Evolutionary conservation across 306 rosid species (phyloP).

Genomic region (Rubus idaeus): DNA sequence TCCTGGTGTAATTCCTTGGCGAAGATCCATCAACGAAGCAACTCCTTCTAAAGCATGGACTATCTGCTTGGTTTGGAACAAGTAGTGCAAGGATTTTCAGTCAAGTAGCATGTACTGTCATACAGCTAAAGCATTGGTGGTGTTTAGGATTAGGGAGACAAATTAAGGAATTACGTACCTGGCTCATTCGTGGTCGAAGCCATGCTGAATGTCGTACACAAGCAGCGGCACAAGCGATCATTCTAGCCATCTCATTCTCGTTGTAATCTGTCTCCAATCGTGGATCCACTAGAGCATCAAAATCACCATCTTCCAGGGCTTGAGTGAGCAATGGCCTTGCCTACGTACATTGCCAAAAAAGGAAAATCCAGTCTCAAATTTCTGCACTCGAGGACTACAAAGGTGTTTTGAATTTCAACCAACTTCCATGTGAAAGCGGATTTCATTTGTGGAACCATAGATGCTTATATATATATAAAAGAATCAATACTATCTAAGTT

Average conservation of each 20-base stretch:
- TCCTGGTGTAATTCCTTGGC: constrained; percentile 26
- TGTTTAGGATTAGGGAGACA: not conserved
- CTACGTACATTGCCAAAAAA: constrained; percentile 4
- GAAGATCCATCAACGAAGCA: constrained; percentile 40
- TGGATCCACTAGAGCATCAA: constrained; percentile 25
- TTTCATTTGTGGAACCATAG: not conserved
- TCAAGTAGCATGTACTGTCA: not conserved
- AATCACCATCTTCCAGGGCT: constrained; percentile 20
- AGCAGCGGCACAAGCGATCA: constrained; percentile 28
- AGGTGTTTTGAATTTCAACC: not conserved
- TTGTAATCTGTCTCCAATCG: constrained; percentile 21
- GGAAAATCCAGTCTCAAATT: not conserved
- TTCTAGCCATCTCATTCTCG: constrained; percentile 25
- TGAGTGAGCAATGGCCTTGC: constrained; percentile 36
- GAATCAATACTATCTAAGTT: not conserved
- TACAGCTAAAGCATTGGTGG: not conserved
- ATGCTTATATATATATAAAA: not conserved
- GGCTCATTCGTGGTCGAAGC: constrained; percentile 29
- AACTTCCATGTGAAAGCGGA: not conserved
- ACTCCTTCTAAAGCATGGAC: constrained; percentile 56
- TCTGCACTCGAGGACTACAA: not conserved
- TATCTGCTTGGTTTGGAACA: constrained; percentile 29
- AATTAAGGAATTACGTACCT: constrained; percentile 13
- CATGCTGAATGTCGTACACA: constrained; percentile 32
- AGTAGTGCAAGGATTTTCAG: not conserved